These are phyloP conservation scores for Xylaria digitata DNA, from an alignment of 2,329 filamentous ascomycete genomes.

Conservation along the genomic window DNA sequence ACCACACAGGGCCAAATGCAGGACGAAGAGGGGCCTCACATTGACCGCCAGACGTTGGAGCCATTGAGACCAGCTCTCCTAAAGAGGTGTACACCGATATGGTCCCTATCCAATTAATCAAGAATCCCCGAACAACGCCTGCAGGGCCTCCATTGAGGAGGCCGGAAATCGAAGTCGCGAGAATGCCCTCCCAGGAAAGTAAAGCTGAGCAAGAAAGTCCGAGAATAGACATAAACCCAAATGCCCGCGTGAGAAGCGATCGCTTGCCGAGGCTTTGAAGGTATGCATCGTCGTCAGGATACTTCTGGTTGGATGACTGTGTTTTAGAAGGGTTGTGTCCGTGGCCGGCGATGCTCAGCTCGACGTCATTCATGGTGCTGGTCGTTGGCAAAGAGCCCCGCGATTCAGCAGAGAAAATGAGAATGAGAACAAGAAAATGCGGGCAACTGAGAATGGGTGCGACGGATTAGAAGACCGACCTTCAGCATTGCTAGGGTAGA, in stretches of 20 bases:
- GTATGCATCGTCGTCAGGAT: constrained; percentile 17
- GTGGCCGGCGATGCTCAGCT: constrained; percentile 8
- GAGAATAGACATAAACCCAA: constrained; percentile 44
- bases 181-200: constrained; percentile 61
- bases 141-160: neutral
- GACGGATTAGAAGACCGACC: neutral
- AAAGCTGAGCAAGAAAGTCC: constrained; percentile 42
- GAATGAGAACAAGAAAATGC: neutral
- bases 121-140: neutral
- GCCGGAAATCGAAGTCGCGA: constrained; percentile 52
- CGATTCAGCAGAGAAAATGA: neutral
- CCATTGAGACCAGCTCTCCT: constrained; percentile 41
- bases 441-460: neutral
- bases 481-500: too few species aligned
- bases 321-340: neutral
- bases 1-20: neutral
- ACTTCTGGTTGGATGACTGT: neutral
- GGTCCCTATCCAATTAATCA: constrained; percentile 45
- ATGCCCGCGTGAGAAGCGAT: constrained; percentile 37
- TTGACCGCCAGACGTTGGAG: constrained; percentile 41
- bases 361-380: constrained; percentile 6
- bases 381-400: neutral
- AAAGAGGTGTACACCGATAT: constrained; percentile 53
- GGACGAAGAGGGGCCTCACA: neutral
- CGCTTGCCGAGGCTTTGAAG: constrained; percentile 34